Evolutionary conservation across 1,284 basidiomycete genomes (phyloP), one percentile per base, ranked within the genome.

Genomic region (Trametes versicolor): DNA sequence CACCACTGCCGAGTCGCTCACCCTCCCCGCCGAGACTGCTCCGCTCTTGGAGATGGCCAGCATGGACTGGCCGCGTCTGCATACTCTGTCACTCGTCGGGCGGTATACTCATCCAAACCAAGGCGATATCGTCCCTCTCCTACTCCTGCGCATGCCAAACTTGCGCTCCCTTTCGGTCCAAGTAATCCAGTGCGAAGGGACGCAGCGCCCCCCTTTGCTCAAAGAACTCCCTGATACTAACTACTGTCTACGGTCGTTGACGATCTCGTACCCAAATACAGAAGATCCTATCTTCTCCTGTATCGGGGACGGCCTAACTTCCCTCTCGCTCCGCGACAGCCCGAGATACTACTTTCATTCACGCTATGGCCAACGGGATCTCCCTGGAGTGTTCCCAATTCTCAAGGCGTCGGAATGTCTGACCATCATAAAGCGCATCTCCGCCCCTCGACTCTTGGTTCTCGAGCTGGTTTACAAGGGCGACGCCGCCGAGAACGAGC

Each of bases 381-480:
- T 54, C 6, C 32, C 8, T 12, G 17, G 21, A 25, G 12, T 5
- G 4, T 3, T 12, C n/a, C 4, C 36, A 10, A 48, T 60, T 23
- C 52, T 60, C 6, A 27, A 45, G 1, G 19, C 63, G 10, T 15
- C 48, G 0, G 58, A 65, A 21, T 49, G 41, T 21, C 27, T 65
- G 7, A 55, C 49, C 17, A 53, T 65, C n/a, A 8, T 65, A 23
- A 41, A 43, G 9, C 59, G 60, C 2, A 50, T 58, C 32, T 5
- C 29, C 0, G 21, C 32, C 12, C 51, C 56, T 13, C 25, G 47
- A 6, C 47, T 65, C 5, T 15, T 2, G 8, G 53, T 27, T 6
- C 32, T 62, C 8, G 64, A 62, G 15, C 60, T 65, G 5, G 47
- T 59, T 12, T 65, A 62, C 51, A 23, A 27, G 9, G 37, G 56